Base-by-base conservation (phyloP, 2,329 filamentous ascomycete species). In the Colletotrichum siamense region DNA sequence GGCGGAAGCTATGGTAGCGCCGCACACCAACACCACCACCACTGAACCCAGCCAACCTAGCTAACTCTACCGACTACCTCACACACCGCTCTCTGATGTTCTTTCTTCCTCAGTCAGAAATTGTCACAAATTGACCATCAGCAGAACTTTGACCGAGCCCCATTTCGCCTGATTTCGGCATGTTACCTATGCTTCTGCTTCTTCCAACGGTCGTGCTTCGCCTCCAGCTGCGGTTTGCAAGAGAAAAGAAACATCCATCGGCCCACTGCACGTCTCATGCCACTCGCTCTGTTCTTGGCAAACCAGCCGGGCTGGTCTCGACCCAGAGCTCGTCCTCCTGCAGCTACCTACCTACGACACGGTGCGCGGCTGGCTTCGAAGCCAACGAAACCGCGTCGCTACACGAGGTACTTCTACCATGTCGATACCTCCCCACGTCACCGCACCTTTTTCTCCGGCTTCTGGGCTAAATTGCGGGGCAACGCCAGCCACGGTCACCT, bases 371-470 rank as follows among this genome's bases (percentile, higher is more conserved):
- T 57, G 71, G 66, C 59, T 26, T 59, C 34, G 61, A 71, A 34
- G 57, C 49, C 62, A 39, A 57, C 57, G 39, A 64, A 44, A 70
- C 64, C 52, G 12, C 39, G 13, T 69, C 30, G 68, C 68, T 32
- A 65, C 70, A 73, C 63, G 72, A 76, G 64, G 70, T 76, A 73
- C 59, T 49, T 69, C 22, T 76, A 69, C 65, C 73, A 49, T 10
- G 28, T n/a, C 49, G 18, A 26, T 74, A 69, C 70, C 22, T 65
- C 57, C 63, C 59, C 70, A 76, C 69, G 73, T 69, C 74, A 76
- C 70, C 70, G 74, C 74, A 74, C 70, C 74, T 69, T 69, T 74
- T 63, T 59, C 74, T 76, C 74, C 74, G 70, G 70, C 57, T 61
- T 63, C 59, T 65, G 59, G 32, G 59, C 70, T 76, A 69, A 73